These are phyloP conservation scores for Leishmania aethiopica DNA, from an alignment of 208 protist species.

Conservation along the genomic window DNA sequence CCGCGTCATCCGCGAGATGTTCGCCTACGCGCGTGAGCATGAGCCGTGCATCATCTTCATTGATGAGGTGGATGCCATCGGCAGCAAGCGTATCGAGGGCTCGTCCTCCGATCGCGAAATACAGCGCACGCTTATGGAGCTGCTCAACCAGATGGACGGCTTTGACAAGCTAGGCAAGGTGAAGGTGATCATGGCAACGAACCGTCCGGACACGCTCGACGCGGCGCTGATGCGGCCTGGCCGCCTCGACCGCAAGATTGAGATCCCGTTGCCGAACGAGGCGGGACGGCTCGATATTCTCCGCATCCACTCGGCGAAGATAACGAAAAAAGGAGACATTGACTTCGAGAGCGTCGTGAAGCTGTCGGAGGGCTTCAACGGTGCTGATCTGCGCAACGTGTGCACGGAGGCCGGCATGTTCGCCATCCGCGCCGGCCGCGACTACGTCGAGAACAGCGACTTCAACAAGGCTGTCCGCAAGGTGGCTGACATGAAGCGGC, in stretches of 20 bases:
- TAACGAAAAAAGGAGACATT: conserved; percentile 98
- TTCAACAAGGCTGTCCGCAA: conserved; percentile 99
- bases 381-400: conserved; percentile 98
- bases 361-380: conserved; percentile 99
- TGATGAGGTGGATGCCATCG: conserved; percentile 99
- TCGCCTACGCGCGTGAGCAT: conserved; percentile 97
- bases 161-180: conserved; percentile 98
- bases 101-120: conserved; percentile 99
- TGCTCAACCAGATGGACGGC: conserved; percentile 99
- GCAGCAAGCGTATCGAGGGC: conserved; percentile 98
- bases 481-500: conserved; percentile 98
- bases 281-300: conserved; percentile 97
- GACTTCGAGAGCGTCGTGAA: conserved; percentile 99
- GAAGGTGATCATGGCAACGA: conserved; percentile 99
- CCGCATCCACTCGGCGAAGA: conserved; percentile 96
- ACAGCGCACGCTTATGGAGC: conserved; percentile 99
- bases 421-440: conserved; percentile 96
- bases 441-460: conserved; percentile 98
- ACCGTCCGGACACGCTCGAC: conserved; percentile 96
- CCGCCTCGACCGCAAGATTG: conserved; percentile 96
- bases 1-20: conserved; percentile 99
- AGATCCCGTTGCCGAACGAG: conserved; percentile 99
- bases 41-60: conserved; percentile 99
- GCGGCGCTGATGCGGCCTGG: conserved; percentile 98
- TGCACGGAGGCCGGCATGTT: conserved; percentile 99